These are phyloP conservation scores for Capsella bursapastoris DNA, from an alignment of 345 rosid genomes.

Conservation along the genomic window DNA sequence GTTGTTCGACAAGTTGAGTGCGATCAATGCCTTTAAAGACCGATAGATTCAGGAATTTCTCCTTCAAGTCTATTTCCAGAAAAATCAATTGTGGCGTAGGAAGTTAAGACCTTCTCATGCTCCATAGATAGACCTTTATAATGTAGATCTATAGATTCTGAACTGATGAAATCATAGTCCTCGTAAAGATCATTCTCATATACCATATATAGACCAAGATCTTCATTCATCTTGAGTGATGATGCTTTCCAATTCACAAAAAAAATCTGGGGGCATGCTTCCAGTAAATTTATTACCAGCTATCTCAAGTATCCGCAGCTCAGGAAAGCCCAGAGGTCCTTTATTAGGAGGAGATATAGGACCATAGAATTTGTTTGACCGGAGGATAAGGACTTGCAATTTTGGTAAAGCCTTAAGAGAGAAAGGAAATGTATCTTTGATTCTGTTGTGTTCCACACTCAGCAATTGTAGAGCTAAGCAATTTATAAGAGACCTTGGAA, in stretches of 20 bases:
- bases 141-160: neutral
- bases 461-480: neutral
- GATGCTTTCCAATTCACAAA: neutral
- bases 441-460: neutral
- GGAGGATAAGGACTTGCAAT: neutral
- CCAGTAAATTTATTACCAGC: neutral
- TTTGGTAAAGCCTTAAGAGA: neutral
- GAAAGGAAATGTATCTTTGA: neutral
- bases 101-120: neutral
- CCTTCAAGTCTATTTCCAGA: neutral
- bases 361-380: neutral
- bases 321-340: neutral
- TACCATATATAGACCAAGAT: neutral
- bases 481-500: neutral
- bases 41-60: neutral
- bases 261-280: neutral
- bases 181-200: too few relatives aligned
- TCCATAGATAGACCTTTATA: neutral
- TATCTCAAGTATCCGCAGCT: neutral
- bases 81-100: neutral
- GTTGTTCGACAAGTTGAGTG: neutral
- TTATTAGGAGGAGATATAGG: neutral
- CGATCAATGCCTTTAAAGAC: neutral
- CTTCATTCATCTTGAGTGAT: neutral
- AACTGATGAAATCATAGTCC: too few relatives aligned